These are phyloP conservation scores for Ophiocordyceps sinensis DNA, from an alignment of 2,329 filamentous ascomycete genomes.

Conservation along the genomic window DNA sequence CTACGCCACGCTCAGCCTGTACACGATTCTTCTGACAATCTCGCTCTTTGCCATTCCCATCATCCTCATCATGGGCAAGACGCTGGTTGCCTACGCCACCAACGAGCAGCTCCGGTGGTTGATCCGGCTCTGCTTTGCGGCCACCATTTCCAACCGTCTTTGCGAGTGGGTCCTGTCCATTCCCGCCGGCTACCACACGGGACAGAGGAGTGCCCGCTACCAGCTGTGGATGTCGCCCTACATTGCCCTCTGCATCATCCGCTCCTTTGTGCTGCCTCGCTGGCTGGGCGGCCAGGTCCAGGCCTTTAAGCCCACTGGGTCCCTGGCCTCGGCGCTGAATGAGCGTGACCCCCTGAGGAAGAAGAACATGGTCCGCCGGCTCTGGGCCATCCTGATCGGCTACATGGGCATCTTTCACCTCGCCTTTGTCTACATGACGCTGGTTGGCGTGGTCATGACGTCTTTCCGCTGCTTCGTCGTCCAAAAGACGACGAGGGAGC, in stretches of 20 bases:
- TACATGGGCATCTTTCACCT: slow-evolving; percentile 42
- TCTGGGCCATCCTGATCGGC: slow-evolving; percentile 39
- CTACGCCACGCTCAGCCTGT: slow-evolving; percentile 39
- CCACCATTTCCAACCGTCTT: slow-evolving; percentile 34
- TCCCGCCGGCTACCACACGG: slow-evolving; percentile 43
- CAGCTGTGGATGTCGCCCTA: slow-evolving; percentile 51
- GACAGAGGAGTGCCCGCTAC: slow-evolving; percentile 38
- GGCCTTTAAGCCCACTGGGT: slow-evolving; percentile 47
- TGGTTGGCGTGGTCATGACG: slow-evolving; percentile 33
- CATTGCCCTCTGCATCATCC: slow-evolving; percentile 41
- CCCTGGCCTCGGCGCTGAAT: slow-evolving; percentile 38
- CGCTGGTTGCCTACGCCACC: slow-evolving; percentile 40
- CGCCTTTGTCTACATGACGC: slow-evolving; percentile 35
- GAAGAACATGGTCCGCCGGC: slow-evolving; percentile 36
- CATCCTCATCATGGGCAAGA: slow-evolving; percentile 40
- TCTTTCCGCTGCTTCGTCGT: slow-evolving; percentile 34
- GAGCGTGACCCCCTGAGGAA: slow-evolving; percentile 39
- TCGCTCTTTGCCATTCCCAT: slow-evolving; percentile 45
- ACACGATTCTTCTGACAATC: slow-evolving; percentile 38
- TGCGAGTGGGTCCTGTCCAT: slow-evolving; percentile 44
- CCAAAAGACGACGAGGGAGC: slow-evolving; percentile 20
- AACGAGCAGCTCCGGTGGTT: slow-evolving; percentile 42
- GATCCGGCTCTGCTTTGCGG: slow-evolving; percentile 38
- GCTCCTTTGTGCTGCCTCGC: slow-evolving; percentile 40
- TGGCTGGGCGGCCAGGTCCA: slow-evolving; percentile 45